Evolutionary conservation across 202 grass and related monocot genomes (phyloP).

Genomic region (Eragrostis tef): DNA sequence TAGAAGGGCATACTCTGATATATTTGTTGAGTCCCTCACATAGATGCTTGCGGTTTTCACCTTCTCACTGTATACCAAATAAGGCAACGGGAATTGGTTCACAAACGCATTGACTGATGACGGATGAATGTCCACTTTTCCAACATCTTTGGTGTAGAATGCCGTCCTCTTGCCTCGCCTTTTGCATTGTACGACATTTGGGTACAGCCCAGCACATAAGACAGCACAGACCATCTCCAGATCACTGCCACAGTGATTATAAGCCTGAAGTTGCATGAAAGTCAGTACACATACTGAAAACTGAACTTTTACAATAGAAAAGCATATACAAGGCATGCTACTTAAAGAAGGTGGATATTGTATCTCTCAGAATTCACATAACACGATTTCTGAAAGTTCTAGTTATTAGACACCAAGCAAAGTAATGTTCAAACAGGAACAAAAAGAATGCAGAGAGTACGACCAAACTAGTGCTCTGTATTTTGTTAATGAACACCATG

Average conservation of each 20-base stretch:
- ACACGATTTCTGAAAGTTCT: neutral
- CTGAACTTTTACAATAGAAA: neutral
- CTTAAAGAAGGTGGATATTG: neutral
- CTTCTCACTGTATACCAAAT: constrained; percentile 95
- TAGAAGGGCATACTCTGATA: constrained; percentile 93
- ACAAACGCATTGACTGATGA: constrained; percentile 87
- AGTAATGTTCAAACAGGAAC: constrained; percentile 7
- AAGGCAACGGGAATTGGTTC: constrained; percentile 79
- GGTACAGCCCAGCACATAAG: constrained; percentile 89
- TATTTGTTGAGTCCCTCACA: constrained; percentile 92
- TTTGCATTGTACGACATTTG: constrained; percentile 94
- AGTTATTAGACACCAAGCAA: neutral
- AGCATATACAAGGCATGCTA: neutral
- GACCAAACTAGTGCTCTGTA: neutral
- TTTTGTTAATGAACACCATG: neutral
- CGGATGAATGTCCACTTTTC: constrained; percentile 92
- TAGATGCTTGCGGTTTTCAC: constrained; percentile 87
- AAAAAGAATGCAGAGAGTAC: neutral
- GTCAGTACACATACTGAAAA: constrained; percentile 22
- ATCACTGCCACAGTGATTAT: constrained; percentile 79
- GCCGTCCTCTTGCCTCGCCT: constrained; percentile 79
- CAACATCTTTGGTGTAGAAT: constrained; percentile 92
- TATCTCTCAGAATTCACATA: neutral
- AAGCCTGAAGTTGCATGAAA: constrained; percentile 58
- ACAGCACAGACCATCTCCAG: constrained; percentile 90